These are phyloP conservation scores for Magnusiomyces fungicola DNA, from an alignment of 1,139 yeast genomes.

Conservation along the genomic window DNA sequence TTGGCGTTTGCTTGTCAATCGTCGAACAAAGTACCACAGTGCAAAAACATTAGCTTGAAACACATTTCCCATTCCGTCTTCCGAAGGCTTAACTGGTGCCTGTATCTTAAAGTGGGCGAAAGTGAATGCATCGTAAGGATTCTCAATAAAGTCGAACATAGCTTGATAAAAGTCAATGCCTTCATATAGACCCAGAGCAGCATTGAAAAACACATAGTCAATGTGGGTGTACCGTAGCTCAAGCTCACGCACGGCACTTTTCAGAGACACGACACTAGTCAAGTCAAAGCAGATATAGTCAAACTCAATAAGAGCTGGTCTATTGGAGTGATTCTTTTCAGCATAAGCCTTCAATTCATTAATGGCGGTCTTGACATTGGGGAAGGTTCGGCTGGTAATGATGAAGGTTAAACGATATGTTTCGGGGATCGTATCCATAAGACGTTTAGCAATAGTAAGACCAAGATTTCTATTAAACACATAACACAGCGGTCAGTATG, in stretches of 20 bases:
- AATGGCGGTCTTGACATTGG: constrained; percentile 75
- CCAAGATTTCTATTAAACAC: constrained; percentile 59
- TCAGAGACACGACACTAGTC: constrained; percentile 80
- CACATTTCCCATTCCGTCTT: constrained; percentile 69
- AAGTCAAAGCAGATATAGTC: constrained; percentile 86
- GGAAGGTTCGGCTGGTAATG: constrained; percentile 82
- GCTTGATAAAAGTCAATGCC: constrained; percentile 88
- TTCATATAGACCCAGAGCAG: constrained; percentile 80
- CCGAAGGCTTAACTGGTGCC: constrained; percentile 64
- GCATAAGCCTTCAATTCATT: constrained; percentile 49
- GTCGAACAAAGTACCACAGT: constrained; percentile 60
- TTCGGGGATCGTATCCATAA: constrained; percentile 52
- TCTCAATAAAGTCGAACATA: constrained; percentile 47
- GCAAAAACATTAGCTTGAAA: constrained; percentile 96
- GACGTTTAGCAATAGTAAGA: constrained; percentile 69
- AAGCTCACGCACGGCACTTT: constrained; percentile 67
- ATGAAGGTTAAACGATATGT: constrained; percentile 60
- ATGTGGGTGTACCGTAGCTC: constrained; percentile 53
- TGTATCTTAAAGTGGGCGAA: constrained; percentile 81
- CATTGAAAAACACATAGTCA: constrained; percentile 76
- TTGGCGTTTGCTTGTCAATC: constrained; percentile 8
- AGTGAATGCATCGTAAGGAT: constrained; percentile 66
- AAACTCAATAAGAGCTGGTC: constrained; percentile 56
- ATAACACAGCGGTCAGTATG: background rate
- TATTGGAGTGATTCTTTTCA: constrained; percentile 23